phyloP scores from a whole-genome alignment of 2,329 filamentous ascomycete genomes.

The Pestalotiopsis sp. region DNA sequence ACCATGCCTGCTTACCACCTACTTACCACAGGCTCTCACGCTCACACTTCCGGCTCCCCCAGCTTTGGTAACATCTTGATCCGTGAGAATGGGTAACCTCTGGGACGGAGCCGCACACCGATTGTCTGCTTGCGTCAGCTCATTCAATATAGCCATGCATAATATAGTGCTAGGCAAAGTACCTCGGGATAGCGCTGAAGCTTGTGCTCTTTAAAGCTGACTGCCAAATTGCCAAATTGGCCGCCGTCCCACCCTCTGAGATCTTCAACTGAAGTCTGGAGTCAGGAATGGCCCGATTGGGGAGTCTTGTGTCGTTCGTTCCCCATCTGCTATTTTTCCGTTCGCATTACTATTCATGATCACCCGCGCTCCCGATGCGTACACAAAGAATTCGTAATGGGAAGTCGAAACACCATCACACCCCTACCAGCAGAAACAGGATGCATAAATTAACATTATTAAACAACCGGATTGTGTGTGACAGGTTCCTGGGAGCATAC shows the following conservation, averaged over 20 bases:
- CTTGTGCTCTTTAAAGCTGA: background rate
- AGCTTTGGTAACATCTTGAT: background rate
- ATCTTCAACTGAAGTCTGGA: background rate
- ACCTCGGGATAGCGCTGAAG: background rate
- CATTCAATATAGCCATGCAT: background rate
- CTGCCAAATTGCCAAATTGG: background rate
- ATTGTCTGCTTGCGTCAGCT: conserved; percentile 4
- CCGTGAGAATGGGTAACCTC: background rate
- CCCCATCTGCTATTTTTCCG: background rate
- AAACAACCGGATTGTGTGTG: background rate
- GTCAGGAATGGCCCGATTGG: background rate
- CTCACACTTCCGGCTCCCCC: background rate
- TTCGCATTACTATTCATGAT: background rate
- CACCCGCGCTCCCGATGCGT: background rate
- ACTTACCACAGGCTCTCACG: background rate
- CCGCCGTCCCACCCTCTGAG: background rate
- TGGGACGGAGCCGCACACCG: background rate
- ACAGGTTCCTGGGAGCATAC: background rate
- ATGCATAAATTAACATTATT: background rate
- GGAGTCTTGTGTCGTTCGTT: background rate
- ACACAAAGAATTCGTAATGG: background rate
- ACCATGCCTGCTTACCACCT: too few species aligned
- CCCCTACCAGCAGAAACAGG: background rate
- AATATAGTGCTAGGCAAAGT: background rate
- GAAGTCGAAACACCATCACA: background rate